Evolutionary conservation across 371 early-diverging fungal genomes (phyloP), one percentile per base, ranked within the genome.

Genomic region (Mucor sp.): DNA sequence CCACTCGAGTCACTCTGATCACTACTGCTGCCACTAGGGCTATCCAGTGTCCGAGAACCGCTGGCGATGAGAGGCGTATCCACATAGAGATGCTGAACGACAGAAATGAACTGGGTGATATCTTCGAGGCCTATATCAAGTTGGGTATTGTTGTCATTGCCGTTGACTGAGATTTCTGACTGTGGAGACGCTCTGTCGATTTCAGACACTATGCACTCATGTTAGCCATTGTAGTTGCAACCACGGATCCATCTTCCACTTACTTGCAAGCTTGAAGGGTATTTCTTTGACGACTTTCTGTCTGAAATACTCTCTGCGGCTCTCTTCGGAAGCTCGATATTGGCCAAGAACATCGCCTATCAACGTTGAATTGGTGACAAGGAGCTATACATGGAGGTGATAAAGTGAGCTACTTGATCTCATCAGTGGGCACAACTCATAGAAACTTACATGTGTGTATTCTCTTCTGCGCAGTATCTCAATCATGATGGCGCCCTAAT

Each of bases 381-480:
- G 78, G 2, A 87, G 65, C 77, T 84, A 65, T 17, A 65, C 17
- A 41, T 9, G 23, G 19, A 3, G 35, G 3, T 58, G 39, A 4
- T 37, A 27, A 27, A 21, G 32, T 47, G 4, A 44, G 21, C 12
- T 15, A 41, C 19, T 11, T 12, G 0, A 41, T 23, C 23, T 30
- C 11, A 4, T 30, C 30, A 37, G 19, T n/a, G 4, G 23, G 32
- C 30, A 56, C 14, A 6, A 44, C 7, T n/a, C n/a, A 6, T 50
- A 3, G 39, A 39, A 25, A 27, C 71, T 69, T 76, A 89, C 84
- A 25, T 77, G 73, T 27, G 79, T 71, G 70, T 89, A 92, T 72
- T 91, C 92, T 41, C 83, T 85, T 37, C 94, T 74, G 63, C 94
- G 84, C 1, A 91, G 91, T 56, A 91, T 75, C 68, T 94, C 94